phyloP scores from a whole-genome alignment of 1,284 basidiomycete species.

The Somion occarium region DNA sequence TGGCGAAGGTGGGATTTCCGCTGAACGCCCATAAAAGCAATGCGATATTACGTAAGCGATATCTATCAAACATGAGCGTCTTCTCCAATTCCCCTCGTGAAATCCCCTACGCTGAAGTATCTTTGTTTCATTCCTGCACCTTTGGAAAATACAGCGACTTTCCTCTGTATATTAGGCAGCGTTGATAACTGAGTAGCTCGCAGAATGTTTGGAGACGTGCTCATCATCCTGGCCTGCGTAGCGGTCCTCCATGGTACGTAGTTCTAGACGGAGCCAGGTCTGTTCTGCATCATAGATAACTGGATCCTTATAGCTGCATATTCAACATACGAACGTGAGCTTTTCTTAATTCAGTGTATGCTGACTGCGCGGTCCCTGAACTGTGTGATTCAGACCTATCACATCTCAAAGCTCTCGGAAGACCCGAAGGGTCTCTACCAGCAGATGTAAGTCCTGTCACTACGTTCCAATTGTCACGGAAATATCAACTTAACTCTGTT shows the following conservation, averaged over 20 bases:
- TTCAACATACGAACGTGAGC: slow-evolving; percentile 64
- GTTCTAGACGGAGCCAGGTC: slow-evolving; percentile 1
- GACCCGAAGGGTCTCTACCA: slow-evolving; percentile 62
- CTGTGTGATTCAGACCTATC: slow-evolving; percentile 53
- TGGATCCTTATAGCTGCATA: slow-evolving; percentile 37
- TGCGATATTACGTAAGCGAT: no score
- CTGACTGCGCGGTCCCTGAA: no score
- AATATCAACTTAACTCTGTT: no score
- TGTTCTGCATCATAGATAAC: no score
- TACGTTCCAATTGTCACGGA: no score
- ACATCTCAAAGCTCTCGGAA: slow-evolving; percentile 66
- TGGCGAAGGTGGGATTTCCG: neutral
- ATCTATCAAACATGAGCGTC: no score
- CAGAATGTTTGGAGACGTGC: slow-evolving; percentile 25
- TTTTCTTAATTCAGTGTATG: neutral
- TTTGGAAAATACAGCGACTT: no score
- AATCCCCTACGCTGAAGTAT: no score
- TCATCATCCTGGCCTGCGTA: slow-evolving; percentile 23
- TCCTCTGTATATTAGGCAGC: no score
- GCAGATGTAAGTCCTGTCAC: slow-evolving; percentile 44
- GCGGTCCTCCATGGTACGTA: slow-evolving; percentile 27
- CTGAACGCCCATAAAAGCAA: neutral
- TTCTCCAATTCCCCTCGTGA: no score
- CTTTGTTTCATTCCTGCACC: no score
- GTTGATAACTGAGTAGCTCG: no score